phyloP scores from a whole-genome alignment of 1,284 basidiomycete genomes.

The Chondrostereum purpureum region DNA sequence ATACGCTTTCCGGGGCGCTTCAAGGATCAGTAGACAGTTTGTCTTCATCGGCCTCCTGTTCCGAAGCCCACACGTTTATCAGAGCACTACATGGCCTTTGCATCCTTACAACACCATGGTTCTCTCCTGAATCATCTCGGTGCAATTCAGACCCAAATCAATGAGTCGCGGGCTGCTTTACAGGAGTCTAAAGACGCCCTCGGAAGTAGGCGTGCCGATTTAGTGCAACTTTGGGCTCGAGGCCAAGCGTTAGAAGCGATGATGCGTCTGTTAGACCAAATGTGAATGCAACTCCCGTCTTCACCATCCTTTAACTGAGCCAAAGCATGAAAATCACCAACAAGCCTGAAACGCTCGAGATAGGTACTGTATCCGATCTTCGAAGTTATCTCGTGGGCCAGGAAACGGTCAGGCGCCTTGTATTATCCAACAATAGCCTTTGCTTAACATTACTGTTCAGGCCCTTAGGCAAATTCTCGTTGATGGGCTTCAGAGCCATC shows the following conservation, averaged over 20 bases:
- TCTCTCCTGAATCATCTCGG: conserved; percentile 66
- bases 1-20: conserved; percentile 68
- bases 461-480: conserved; percentile 87
- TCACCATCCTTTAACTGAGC: conserved; percentile 44
- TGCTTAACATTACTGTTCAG: conserved; percentile 37
- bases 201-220: conserved; percentile 74
- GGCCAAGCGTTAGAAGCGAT: conserved; percentile 86
- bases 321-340: conserved; percentile 88
- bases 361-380: conserved; percentile 89
- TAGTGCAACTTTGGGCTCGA: conserved; percentile 80
- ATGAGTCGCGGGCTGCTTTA: conserved; percentile 65
- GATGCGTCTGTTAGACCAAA: conserved; percentile 84
- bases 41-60: conserved; percentile 24
- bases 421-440: not conserved
- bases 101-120: conserved; percentile 83
- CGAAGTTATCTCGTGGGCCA: conserved; percentile 82
- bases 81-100: conserved; percentile 89
- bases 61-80: conserved; percentile 14
- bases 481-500: conserved; percentile 93
- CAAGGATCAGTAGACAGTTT: conserved; percentile 81
- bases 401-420: conserved; percentile 65
- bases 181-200: conserved; percentile 75
- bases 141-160: conserved; percentile 68
- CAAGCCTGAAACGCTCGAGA: conserved; percentile 88
- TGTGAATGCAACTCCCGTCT: conserved; percentile 46